Evolutionary conservation across 768 basidiomycete species (phyloP).

Genomic region (Suillus hirtellus): DNA sequence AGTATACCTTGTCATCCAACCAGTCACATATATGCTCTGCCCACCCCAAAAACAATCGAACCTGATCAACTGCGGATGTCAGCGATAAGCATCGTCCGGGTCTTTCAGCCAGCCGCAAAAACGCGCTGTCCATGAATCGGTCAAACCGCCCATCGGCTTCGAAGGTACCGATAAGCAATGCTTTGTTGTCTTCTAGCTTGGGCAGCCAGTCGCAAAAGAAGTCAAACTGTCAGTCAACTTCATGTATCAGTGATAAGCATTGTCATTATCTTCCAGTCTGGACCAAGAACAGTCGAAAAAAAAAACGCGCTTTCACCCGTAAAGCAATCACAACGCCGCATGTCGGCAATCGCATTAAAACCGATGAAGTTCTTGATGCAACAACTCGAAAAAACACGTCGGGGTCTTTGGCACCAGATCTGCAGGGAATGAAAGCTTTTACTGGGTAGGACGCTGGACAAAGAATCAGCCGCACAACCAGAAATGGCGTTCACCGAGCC

Average conservation of each 20-base stretch:
- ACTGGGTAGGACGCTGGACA: not conserved
- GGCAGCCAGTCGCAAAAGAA: not conserved
- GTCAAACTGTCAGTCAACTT: too few species aligned
- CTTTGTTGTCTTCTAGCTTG: not conserved
- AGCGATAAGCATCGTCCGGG: not conserved
- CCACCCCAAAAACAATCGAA: not conserved
- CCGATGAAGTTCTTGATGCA: conserved; percentile 1
- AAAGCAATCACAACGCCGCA: not conserved
- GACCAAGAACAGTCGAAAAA: too few species aligned
- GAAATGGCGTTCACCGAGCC: not conserved
- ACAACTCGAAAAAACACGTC: not conserved
- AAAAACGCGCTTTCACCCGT: not conserved
- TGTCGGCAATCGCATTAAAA: not conserved
- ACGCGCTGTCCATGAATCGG: not conserved
- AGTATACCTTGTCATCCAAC: not conserved
- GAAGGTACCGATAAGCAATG: not conserved
- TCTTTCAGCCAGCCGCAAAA: conserved; percentile 1
- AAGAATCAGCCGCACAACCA: not conserved
- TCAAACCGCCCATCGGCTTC: not conserved
- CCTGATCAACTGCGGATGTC: not conserved
- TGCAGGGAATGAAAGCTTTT: not conserved
- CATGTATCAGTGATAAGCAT: too few species aligned
- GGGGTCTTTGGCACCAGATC: not conserved
- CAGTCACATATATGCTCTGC: not conserved
- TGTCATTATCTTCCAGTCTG: too few species aligned